Base-by-base conservation (phyloP, 495 filamentous ascomycete genomes). In the Hyphodiscus hymeniophilus region DNA sequence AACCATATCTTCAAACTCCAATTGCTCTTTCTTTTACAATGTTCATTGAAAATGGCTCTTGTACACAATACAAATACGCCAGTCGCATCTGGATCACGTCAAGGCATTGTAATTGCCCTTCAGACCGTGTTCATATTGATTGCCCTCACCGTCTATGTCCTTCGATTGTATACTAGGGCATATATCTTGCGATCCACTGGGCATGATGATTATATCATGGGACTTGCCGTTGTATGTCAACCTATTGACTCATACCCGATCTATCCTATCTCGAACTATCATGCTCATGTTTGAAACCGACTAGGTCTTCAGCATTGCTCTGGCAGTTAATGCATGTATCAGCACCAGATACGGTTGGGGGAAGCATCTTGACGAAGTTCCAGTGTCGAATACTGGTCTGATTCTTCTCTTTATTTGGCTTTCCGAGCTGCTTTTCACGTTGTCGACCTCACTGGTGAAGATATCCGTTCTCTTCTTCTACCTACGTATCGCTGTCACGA, bases 391-490 rank as follows among this genome's bases (percentile, higher is more conserved):
- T 18, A 24, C 28, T n/a, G 8, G n/a, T 1, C 6, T 18, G 8
- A 20, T 48, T 8, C 45, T 48, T n/a, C 31, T 18, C 10, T 8
- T 8, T n/a, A 38, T 45, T 21, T 54, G 38, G 36, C 8, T 48
- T 13, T 30, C 38, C 7, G 38, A 54, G 31, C 23, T 54, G 0
- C 32, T 54, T 11, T 54, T 54, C 34, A 54, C 51, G 11, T n/a
- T 45, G 2, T 13, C 45, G n/a, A 45, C 42, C 21, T 48, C 51
- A 0, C 33, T 48, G 2, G 45, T 40, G 22, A 54, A 54, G 17
- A 18, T 45, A 2, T 54, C 51, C 1, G 48, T 54, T 31, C 51
- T 54, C 16, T 10, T 54, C 6, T 54, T 54, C 45, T 54, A 54
- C 31, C 40, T 54, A 1, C 38, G 51, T 16, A 20, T 54, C 22